Evolutionary conservation across 306 rosid genomes (phyloP).

Genomic region (Vigna mungo): DNA sequence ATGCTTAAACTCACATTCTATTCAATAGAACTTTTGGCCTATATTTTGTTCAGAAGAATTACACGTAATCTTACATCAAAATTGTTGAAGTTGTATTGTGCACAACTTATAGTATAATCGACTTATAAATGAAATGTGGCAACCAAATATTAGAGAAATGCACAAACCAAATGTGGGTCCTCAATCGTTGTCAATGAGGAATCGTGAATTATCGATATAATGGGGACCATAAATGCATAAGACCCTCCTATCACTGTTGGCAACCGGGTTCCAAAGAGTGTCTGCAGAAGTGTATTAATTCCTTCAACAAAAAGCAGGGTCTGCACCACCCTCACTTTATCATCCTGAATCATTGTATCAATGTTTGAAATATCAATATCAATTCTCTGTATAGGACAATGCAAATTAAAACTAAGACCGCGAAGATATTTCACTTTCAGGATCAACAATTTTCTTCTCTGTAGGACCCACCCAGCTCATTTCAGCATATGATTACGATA

Average conservation of each 20-base stretch:
- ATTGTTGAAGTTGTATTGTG: background rate
- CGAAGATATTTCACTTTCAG: constrained; percentile 30
- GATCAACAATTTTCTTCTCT: constrained; percentile 26
- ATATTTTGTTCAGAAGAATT: background rate
- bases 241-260: constrained; percentile 99
- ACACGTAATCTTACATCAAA: background rate
- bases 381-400: constrained; percentile 32
- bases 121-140: constrained; percentile 32
- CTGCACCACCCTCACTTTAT: constrained; percentile 97
- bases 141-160: constrained; percentile 25
- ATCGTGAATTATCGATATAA: constrained; percentile 90
- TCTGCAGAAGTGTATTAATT: constrained; percentile 90
- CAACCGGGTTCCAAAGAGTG: constrained; percentile 93
- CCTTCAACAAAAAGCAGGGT: constrained; percentile 94
- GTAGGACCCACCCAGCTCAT: constrained; percentile 41
- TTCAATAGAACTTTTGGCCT: background rate
- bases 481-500: background rate
- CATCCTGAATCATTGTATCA: constrained; percentile 65
- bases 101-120: background rate
- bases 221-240: constrained; percentile 96
- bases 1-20: constrained; percentile 2
- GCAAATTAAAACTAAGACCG: constrained; percentile 31
- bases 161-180: constrained; percentile 78
- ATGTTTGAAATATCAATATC: constrained; percentile 26
- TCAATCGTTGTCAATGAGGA: constrained; percentile 65